Base-by-base conservation (phyloP, 2,329 filamentous ascomycete genomes). In the Cladosporium cucumerinum region DNA sequence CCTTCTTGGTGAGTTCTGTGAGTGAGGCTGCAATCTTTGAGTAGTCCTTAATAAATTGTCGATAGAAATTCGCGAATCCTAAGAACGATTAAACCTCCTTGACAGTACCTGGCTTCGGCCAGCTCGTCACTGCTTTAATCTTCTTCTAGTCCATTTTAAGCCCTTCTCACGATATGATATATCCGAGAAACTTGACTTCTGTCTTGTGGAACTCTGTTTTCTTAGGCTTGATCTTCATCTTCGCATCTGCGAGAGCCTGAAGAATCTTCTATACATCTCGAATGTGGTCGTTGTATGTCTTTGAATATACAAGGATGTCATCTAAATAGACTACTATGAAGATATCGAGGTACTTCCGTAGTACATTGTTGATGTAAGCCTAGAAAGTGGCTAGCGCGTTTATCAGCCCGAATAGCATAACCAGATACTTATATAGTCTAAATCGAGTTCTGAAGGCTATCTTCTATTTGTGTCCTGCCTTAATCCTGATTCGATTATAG, bases 351-450 rank as follows among this genome's bases (percentile, higher is more conserved):
- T 62, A 67, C 5, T 66, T 51, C 1, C 52, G 8, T 6, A 77
- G 65, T 3, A 65, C 57, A 30, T 66, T 59, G 51, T 77, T 76
- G 52, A 59, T 59, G 23, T 59, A 39, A 26, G n/a, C 14, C 39
- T 69, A 59, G 26, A 64, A 68, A 1, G 59, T 46, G 14, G 57
- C 43, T 26, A 63, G 63, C 5, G 48, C 51, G 43, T 67, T 65
- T 8, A 28, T 61, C 5, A 67, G 54, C 18, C 63, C 51, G 68
- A 76, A 75, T 14, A 57, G 67, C 66, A 75, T 72, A 14, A 80
- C 71, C 39, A 72, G 52, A 51, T 72, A 80, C 65, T 81, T 61
- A 65, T 69, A 80, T 4, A 69, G 66, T 46, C 74, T 69, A 65
- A 74, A 78, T 36, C 70, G 59, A 2, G 69, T 78, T 25, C 63